These are phyloP conservation scores for Suillus subluteus DNA, from an alignment of 768 basidiomycete genomes.

Conservation along the genomic window DNA sequence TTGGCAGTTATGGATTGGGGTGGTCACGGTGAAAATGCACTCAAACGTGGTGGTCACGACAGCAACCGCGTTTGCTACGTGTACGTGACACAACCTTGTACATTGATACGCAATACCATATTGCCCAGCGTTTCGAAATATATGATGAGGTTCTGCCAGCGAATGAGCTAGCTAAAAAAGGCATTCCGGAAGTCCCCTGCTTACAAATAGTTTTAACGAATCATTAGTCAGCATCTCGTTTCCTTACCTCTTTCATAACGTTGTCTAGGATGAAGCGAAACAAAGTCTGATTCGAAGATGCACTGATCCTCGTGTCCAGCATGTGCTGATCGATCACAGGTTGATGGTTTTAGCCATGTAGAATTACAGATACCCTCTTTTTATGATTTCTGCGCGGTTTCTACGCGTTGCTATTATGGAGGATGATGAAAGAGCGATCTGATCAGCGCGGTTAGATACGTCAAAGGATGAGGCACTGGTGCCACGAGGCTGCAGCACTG, in stretches of 20 bases:
- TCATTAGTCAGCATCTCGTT: neutral
- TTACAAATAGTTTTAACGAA: neutral
- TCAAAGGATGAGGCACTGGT: neutral
- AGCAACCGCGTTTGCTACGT: no score
- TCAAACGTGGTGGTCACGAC: no score
- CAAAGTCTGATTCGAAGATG: neutral
- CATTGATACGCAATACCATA: no score
- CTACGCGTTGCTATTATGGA: neutral
- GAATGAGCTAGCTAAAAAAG: no score
- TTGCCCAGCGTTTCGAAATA: no score
- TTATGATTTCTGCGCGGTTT: constrained; percentile 1
- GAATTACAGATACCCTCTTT: constrained; percentile 6
- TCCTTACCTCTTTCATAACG: neutral
- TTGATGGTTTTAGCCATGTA: neutral
- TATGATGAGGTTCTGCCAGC: no score
- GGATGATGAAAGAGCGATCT: neutral
- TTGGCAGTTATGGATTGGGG: no score
- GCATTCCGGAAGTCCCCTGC: neutral
- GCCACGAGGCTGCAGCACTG: neutral
- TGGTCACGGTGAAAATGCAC: no score
- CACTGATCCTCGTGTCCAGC: neutral
- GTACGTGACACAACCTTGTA: no score
- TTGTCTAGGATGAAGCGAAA: neutral
- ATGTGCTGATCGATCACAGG: neutral
- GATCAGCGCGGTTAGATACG: neutral